Percentiles rank a stretch among this genome's conserved stretches.
Evolutionary conservation across 83 land plant species (phyloP).

Genomic region (Picea engelmannii): DNA sequence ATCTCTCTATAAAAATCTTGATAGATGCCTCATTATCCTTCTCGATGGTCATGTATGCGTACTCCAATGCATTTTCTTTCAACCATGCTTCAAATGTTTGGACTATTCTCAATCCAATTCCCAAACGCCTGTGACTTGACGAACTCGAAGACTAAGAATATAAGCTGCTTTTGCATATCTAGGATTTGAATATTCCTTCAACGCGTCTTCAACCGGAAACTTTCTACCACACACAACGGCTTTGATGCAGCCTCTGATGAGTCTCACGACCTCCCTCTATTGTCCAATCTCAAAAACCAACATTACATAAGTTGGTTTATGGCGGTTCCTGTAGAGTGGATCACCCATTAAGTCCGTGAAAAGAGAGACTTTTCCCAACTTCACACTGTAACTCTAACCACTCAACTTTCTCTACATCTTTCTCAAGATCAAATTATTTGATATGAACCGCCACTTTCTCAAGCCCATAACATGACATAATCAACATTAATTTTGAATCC

Average conservation of each 20-base stretch:
- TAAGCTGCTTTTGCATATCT: slow-evolving; percentile 32
- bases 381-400: slow-evolving; percentile 27
- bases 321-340: slow-evolving; percentile 64
- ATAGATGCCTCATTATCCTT: slow-evolving; percentile 59
- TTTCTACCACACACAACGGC: slow-evolving; percentile 53
- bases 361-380: slow-evolving; percentile 66
- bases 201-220: neutral
- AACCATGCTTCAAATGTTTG: slow-evolving; percentile 65
- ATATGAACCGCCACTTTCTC: slow-evolving; percentile 16
- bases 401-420: slow-evolving; percentile 22
- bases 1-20: slow-evolving; percentile 54
- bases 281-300: slow-evolving; percentile 12
- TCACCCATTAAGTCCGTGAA: slow-evolving; percentile 44
- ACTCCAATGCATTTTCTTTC: slow-evolving; percentile 42
- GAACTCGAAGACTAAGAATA: slow-evolving; percentile 55
- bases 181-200: neutral
- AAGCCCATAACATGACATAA: no score
- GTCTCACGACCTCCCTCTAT: slow-evolving; percentile 44
- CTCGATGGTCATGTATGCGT: slow-evolving; percentile 81
- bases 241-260: slow-evolving; percentile 65
- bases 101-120: slow-evolving; percentile 58
- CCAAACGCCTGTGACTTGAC: slow-evolving; percentile 46
- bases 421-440: slow-evolving; percentile 38
- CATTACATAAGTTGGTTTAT: slow-evolving; percentile 79
- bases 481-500: no score